phyloP scores from a whole-genome alignment of 306 rosid genomes.

The Cercis canadensis region DNA sequence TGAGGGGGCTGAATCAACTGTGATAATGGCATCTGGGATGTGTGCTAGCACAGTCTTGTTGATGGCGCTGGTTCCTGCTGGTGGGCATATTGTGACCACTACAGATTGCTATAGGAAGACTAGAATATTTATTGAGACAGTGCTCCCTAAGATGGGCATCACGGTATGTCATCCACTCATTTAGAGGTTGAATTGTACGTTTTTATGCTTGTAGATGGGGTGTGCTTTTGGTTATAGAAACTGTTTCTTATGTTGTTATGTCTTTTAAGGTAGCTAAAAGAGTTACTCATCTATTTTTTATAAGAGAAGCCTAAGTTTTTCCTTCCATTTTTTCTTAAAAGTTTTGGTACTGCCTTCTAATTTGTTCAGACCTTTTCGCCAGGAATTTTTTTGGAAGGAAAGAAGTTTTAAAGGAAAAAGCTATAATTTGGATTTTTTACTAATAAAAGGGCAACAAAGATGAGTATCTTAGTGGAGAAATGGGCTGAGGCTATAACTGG shows the following conservation, averaged over 20 bases:
- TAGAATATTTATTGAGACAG: conserved; percentile 80
- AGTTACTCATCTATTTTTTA: too few relatives aligned
- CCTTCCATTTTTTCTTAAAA: background rate
- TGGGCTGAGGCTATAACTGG: conserved; percentile 2
- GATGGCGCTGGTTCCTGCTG: conserved; percentile 94
- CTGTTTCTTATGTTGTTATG: background rate
- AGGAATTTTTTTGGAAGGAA: background rate
- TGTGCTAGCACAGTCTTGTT: conserved; percentile 81
- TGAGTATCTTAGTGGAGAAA: background rate
- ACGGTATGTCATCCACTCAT: conserved; percentile 51
- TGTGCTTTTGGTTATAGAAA: background rate
- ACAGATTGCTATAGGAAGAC: conserved; percentile 97
- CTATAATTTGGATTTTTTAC: too few relatives aligned
- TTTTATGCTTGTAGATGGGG: background rate
- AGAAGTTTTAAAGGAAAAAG: background rate
- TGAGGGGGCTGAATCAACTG: conserved; percentile 95
- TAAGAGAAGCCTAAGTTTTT: background rate
- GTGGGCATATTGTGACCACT: conserved; percentile 95
- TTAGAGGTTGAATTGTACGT: background rate
- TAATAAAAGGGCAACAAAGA: background rate
- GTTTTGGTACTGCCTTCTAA: background rate
- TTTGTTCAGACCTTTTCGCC: background rate
- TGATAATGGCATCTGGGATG: conserved; percentile 95
- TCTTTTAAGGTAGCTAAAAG: conserved; percentile 9
- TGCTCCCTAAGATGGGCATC: conserved; percentile 95